Percentiles rank a stretch among this genome's conserved stretches.
Evolutionary conservation across 1,139 yeast species (phyloP).

Genomic region (Yamadazyma atlantica): DNA sequence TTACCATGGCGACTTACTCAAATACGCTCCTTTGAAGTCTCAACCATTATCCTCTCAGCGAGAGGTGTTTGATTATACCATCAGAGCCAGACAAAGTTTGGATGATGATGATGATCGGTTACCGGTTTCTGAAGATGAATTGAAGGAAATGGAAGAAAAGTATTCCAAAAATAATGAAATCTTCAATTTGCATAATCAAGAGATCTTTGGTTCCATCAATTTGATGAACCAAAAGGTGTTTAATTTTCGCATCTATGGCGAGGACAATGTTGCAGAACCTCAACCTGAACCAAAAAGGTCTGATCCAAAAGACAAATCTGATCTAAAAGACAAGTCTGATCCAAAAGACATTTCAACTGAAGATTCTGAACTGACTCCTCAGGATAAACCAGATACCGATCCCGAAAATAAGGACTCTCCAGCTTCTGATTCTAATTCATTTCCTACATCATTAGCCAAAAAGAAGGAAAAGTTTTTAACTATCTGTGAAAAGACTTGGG

Average conservation of each 20-base stretch:
- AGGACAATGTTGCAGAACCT: constrained; percentile 4
- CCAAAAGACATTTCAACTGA: too few species aligned
- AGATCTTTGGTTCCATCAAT: constrained; percentile 42
- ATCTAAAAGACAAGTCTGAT: too few species aligned
- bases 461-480: constrained; percentile 50
- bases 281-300: too few species aligned
- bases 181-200: constrained; percentile 14
- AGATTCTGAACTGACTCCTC: too few species aligned
- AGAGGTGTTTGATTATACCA: constrained; percentile 35
- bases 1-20: constrained; percentile 46
- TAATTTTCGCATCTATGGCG: constrained; percentile 38
- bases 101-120: constrained; percentile 35
- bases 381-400: too few species aligned
- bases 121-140: constrained; percentile 40
- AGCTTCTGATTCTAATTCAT: background rate
- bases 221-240: constrained; percentile 45
- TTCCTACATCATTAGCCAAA: constrained; percentile 5
- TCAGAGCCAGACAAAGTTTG: constrained; percentile 1
- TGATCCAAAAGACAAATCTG: too few species aligned
- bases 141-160: constrained; percentile 39
- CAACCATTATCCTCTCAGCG: constrained; percentile 58
- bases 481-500: constrained; percentile 58
- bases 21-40: constrained; percentile 50
- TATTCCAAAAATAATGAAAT: constrained; percentile 14
- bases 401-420: too few species aligned